Evolutionary conservation across 2,329 filamentous ascomycete species (phyloP).

Genomic region (Paraphaeosphaeria sporulosa): DNA sequence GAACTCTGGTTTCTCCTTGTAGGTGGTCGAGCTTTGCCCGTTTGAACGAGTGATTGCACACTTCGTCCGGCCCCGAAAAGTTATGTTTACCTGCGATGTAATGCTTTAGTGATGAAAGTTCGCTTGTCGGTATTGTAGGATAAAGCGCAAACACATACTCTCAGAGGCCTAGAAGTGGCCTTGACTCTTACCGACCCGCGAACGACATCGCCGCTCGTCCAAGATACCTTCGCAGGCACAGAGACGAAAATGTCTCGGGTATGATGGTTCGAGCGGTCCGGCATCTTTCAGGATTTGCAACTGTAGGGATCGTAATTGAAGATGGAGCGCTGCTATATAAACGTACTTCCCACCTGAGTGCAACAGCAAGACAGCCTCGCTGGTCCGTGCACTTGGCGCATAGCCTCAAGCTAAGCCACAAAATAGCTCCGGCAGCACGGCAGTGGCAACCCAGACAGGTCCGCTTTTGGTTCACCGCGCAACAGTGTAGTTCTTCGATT

Average conservation of each 20-base stretch:
- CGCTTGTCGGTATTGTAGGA: constrained; percentile 20
- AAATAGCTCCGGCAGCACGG: background rate
- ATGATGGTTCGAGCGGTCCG: constrained; percentile 4
- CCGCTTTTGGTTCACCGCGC: background rate
- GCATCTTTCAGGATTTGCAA: background rate
- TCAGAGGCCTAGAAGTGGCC: constrained; percentile 27
- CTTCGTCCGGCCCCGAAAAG: constrained; percentile 14
- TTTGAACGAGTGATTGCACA: constrained; percentile 6
- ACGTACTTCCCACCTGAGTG: background rate
- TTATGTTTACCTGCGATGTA: constrained; percentile 13
- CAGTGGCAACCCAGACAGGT: background rate
- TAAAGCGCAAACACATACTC: constrained; percentile 23
- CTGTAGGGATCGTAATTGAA: background rate
- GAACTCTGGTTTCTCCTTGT: constrained; percentile 24
- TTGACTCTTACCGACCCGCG: constrained; percentile 31
- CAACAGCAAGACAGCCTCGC: too few relatives aligned
- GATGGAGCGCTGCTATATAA: background rate
- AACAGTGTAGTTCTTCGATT: background rate
- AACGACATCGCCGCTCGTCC: constrained; percentile 31
- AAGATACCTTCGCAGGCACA: constrained; percentile 11
- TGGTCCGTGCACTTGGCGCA: background rate
- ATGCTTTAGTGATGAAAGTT: constrained; percentile 4
- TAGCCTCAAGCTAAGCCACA: constrained; percentile 6
- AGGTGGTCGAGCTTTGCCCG: constrained; percentile 7
- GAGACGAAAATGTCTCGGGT: constrained; percentile 4